Evolutionary conservation across 2,329 filamentous ascomycete species (phyloP).

Genomic region (Pseudogymnoascus sp.): DNA sequence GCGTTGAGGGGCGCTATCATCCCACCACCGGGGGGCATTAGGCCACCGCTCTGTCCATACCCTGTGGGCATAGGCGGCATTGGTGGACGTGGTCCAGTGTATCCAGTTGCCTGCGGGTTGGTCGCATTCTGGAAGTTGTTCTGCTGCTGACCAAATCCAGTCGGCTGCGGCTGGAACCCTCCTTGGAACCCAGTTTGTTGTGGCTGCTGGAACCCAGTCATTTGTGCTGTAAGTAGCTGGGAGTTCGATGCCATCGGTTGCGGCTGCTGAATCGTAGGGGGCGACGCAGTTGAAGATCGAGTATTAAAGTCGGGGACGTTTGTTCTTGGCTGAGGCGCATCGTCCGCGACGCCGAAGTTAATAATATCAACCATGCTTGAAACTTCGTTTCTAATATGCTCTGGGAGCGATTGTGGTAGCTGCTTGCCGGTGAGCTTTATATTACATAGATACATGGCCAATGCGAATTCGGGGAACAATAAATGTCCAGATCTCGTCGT

Average conservation of each 20-base stretch:
- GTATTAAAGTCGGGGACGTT: slow-evolving; percentile 66
- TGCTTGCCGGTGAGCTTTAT: slow-evolving; percentile 80
- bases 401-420: slow-evolving; percentile 66
- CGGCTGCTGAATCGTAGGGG: slow-evolving; percentile 56
- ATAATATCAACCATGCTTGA: slow-evolving; percentile 99
- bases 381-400: slow-evolving; percentile 88
- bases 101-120: slow-evolving; percentile 69
- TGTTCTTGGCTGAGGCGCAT: slow-evolving; percentile 44
- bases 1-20: slow-evolving; percentile 64
- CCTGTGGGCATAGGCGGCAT: slow-evolving; percentile 75
- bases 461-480: slow-evolving; percentile 92
- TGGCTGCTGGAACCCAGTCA: slow-evolving; percentile 58
- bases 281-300: slow-evolving; percentile 40
- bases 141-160: slow-evolving; percentile 55
- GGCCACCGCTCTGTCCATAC: slow-evolving; percentile 55
- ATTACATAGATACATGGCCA: slow-evolving; percentile 98
- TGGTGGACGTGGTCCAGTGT: slow-evolving; percentile 69
- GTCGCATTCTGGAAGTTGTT: slow-evolving; percentile 61
- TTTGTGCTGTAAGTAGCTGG: slow-evolving; percentile 55
- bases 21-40: slow-evolving; percentile 53
- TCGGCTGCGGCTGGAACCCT: slow-evolving; percentile 36
- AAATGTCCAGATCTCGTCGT: slow-evolving; percentile 94
- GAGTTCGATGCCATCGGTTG: slow-evolving; percentile 68
- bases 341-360: slow-evolving; percentile 82
- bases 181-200: slow-evolving; percentile 41